Percentiles rank a stretch among this genome's conserved stretches.
Evolutionary conservation across 306 rosid species (phyloP).

Genomic region (Hippophae rhamnoides): DNA sequence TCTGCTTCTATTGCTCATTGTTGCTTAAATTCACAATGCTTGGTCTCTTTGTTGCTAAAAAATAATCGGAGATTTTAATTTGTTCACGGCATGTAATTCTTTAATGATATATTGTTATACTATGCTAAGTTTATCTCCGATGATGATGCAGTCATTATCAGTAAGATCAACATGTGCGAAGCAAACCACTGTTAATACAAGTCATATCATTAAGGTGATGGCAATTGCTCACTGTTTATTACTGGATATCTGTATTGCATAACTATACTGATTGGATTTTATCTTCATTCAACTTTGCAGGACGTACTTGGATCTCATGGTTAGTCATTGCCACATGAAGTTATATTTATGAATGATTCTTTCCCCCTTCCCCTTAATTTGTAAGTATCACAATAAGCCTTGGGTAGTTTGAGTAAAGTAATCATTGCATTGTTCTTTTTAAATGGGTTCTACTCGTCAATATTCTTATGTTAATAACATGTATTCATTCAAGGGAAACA

Average conservation of each 20-base stretch:
- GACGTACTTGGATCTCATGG: conserved; percentile 36
- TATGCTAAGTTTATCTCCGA: conserved; percentile 4
- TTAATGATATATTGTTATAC: background rate
- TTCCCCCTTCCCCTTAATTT: background rate
- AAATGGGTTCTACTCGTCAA: no score
- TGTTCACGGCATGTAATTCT: background rate
- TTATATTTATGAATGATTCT: background rate
- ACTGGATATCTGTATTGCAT: background rate
- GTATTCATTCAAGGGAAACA: no score
- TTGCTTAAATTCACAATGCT: background rate
- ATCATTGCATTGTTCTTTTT: background rate
- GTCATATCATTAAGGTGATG: conserved; percentile 27
- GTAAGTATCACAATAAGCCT: background rate
- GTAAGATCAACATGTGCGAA: conserved; percentile 13
- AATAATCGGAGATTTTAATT: background rate
- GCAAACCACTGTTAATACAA: conserved; percentile 13
- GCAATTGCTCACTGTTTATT: conserved; percentile 8
- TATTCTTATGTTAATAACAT: no score
- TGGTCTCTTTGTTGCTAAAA: background rate
- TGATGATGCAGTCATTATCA: conserved; percentile 24
- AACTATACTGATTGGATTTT: conserved; percentile 6
- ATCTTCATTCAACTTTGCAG: conserved; percentile 33
- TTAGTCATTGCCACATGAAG: conserved; percentile 20
- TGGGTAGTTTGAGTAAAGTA: background rate
- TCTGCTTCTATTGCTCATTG: background rate